Evolutionary conservation across 495 filamentous ascomycete species (phyloP), one percentile per base, ranked within the genome.

Genomic region (Cenococcum geophilum): DNA sequence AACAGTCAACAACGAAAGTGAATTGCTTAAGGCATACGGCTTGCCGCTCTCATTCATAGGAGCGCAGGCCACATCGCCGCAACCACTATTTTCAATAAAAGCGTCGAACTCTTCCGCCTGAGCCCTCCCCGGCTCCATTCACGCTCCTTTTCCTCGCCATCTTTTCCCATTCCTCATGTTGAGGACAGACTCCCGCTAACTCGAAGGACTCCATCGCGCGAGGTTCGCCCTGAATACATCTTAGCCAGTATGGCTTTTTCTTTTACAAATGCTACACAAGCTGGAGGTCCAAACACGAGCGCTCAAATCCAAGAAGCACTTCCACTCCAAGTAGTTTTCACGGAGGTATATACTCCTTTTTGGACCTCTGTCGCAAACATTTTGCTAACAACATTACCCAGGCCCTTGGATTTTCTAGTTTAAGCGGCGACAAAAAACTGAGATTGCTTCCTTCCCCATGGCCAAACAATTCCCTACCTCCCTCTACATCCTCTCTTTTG

Each of bases 401-500:
- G 90, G 82, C 83, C 65, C 76, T 98, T 42, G 92, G 89, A 1
- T 97, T 97, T 74, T 80, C 87, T 65, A 80, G 89, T 16, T 70
- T 96, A 27, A 79, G 83, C 34, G 85, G 89, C 62, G 93, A 96
- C 59, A 82, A 83, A 54, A 95, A 91, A 71, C 73, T 99, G 64
- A 86, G 83, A 66, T 67, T 92, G 8, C 81, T 97, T 48, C 86
- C 90, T 0, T 79, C 88, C 40, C 80, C 85, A 70, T 99, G 92
- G 88, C 84, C 89, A 35, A 74, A 77, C 27, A 77, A 88, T 60
- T 72, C 79, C 18, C 79, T 91, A 50, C 95, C 93, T n/a, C 77
- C 84, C 10, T 80, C 91, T 3, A 91, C 86, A 23, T 83, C 88
- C 47, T 89, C 90, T n/a, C 85, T 99, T 40, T 78, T 99, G 51